A percentile compares a stretch with the other conserved stretches of the same genome.
These are phyloP conservation scores for Porphyrellus cyaneotinctus DNA, from an alignment of 768 basidiomycete species.

Conservation along the genomic window DNA sequence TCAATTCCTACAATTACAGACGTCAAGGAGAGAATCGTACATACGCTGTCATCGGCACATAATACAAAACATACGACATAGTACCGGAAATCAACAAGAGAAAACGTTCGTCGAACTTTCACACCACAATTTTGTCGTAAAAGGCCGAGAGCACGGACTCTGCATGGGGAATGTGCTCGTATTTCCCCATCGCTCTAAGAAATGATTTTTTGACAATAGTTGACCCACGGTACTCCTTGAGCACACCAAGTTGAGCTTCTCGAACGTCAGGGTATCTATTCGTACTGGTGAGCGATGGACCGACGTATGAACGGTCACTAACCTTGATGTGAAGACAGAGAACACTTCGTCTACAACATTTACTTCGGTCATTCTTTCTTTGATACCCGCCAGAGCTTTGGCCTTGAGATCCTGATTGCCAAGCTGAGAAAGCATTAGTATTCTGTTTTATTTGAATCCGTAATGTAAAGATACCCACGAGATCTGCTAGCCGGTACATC, in stretches of 20 bases:
- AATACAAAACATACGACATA: neutral
- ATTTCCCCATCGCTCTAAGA: slow-evolving; percentile 6
- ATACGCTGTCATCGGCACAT: neutral
- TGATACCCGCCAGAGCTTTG: slow-evolving; percentile 17
- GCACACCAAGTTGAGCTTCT: slow-evolving; percentile 14
- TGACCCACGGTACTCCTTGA: slow-evolving; percentile 4
- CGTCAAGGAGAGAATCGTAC: neutral
- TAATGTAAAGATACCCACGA: slow-evolving; percentile 15
- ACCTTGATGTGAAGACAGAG: slow-evolving; percentile 27
- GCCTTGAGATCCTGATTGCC: slow-evolving; percentile 17
- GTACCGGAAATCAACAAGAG: neutral
- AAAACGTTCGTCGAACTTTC: neutral
- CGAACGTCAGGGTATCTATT: slow-evolving; percentile 19
- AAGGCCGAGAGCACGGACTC: slow-evolving; percentile 13
- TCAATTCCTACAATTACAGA: too few species aligned
- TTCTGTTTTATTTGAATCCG: neutral
- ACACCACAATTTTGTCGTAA: slow-evolving; percentile 11
- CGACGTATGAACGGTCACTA: neutral
- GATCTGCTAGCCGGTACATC: slow-evolving; percentile 34
- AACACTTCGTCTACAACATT: slow-evolving; percentile 27
- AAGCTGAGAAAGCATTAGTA: slow-evolving; percentile 5
- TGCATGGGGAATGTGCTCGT: slow-evolving; percentile 6
- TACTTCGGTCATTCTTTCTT: slow-evolving; percentile 6
- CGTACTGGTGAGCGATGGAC: neutral
- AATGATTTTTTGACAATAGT: slow-evolving; percentile 14